Percentiles rank a stretch among this genome's conserved stretches.
phyloP scores from a whole-genome alignment of 2,329 filamentous ascomycete genomes.

The Spiromastix sp. region DNA sequence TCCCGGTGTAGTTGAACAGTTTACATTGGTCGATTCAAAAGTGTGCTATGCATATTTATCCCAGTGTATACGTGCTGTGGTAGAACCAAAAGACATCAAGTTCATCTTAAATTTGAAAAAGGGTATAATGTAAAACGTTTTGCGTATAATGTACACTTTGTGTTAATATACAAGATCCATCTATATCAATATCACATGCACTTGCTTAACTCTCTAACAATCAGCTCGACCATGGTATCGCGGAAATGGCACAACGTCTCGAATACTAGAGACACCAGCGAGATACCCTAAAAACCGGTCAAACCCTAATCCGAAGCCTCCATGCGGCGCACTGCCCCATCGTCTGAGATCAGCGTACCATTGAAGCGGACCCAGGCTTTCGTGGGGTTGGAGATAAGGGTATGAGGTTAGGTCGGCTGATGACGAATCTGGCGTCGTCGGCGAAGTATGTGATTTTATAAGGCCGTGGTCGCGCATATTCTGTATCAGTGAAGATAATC shows the following conservation, averaged over 20 bases:
- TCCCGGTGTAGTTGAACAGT: too few relatives aligned
- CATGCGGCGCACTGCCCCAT: slow-evolving; percentile 86
- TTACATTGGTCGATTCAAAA: too few relatives aligned
- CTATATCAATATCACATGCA: too few relatives aligned
- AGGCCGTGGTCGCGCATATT: slow-evolving; percentile 64
- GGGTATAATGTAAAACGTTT: too few relatives aligned
- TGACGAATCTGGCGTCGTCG: slow-evolving; percentile 9
- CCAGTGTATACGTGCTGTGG: too few relatives aligned
- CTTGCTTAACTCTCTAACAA: too few relatives aligned
- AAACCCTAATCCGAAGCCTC: slow-evolving; percentile 83
- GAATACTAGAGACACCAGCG: slow-evolving; percentile 67
- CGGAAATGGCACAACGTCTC: slow-evolving; percentile 79
- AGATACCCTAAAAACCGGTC: slow-evolving; percentile 80
- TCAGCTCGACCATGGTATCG: slow-evolving; percentile 51
- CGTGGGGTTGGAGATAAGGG: slow-evolving; percentile 26
- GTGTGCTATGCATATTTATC: too few relatives aligned
- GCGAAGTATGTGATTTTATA: too few relatives aligned
- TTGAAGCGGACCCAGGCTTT: slow-evolving; percentile 46
- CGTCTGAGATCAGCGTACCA: slow-evolving; percentile 86
- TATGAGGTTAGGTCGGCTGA: slow-evolving; percentile 18
- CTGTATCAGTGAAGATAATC: slow-evolving; percentile 53
- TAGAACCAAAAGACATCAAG: too few relatives aligned
- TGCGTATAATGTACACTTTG: too few relatives aligned
- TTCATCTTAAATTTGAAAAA: too few relatives aligned
- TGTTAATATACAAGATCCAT: too few relatives aligned